Evolutionary conservation across 306 rosid species (phyloP), one percentile per base, ranked within the genome.

Genomic region (Trifolium pratense): DNA sequence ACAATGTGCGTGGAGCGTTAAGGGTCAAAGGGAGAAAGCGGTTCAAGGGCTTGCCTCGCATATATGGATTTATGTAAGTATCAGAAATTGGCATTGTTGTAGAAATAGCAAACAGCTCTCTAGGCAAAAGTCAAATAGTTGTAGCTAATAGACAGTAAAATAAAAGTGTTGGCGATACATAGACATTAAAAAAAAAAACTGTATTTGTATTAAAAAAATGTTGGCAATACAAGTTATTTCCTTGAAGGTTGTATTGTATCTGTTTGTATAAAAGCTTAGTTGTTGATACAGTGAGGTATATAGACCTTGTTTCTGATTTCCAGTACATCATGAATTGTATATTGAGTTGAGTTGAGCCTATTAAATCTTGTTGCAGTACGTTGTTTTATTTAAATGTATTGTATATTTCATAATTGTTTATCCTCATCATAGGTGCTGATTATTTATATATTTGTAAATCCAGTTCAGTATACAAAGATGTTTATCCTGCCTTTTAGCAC

Each of bases 221-320:
- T n/a, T n/a, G n/a, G n/a, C n/a, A n/a, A n/a, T n/a, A n/a, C n/a
- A n/a, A n/a, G n/a, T n/a, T 52, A 3, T 18, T 52, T 52, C 70
- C 29, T 78, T 70, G 45, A 74, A 75, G 34, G 67, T 9, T 9
- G 79, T 68, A 25, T 18, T 9, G 79, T 68, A 25, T 73, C 49
- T 61, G 7, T 73, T 31, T 76, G 77, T 17, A 45, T 29, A 26
- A 62, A 70, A 39, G 13, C 14, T 49, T 49, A 45, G 29, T 78
- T 69, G 78, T 64, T 46, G 45, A 45, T 2, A 0, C 20, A 48
- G n/a, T 46, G 20, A 48, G 53, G 53, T 48, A 6, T n/a, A 15
- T 15, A 46, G 14, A 45, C 17, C 73, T 46, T 79, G 70, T 79
- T 66, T 79, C 18, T 52, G 3, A 34, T 58, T 74, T 64, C 53